Percentiles rank a stretch among this genome's conserved stretches.
Evolutionary conservation across 441 rosid genomes (phyloP).

Genomic region (Pelargonium myrrhifolium): DNA sequence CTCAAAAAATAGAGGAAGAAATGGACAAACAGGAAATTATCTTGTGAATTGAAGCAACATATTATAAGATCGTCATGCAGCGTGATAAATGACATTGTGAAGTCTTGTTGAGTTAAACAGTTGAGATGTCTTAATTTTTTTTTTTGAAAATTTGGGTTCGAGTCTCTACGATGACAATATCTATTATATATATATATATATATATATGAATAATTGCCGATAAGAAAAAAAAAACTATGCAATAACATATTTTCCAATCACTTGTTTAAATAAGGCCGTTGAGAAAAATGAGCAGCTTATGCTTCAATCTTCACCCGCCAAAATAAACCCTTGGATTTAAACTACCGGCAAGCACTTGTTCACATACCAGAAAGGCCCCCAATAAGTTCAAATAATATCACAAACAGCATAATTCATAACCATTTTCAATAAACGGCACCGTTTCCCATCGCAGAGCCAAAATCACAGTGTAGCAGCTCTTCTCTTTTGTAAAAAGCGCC

Average conservation of each 20-base stretch:
- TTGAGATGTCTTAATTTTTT: too few relatives aligned
- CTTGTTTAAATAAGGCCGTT: too few relatives aligned
- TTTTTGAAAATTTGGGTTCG: too few relatives aligned
- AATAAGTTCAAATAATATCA: background rate
- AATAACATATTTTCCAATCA: too few relatives aligned
- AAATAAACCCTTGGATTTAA: background rate
- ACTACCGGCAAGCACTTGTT: background rate
- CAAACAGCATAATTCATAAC: background rate
- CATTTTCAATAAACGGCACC: background rate
- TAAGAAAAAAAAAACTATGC: too few relatives aligned
- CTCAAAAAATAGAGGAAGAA: background rate
- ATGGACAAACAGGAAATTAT: background rate
- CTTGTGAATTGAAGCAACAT: background rate
- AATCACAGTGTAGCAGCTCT: background rate
- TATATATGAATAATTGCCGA: too few relatives aligned
- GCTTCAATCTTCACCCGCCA: conserved; percentile 12
- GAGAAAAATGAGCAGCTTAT: background rate
- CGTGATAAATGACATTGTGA: background rate
- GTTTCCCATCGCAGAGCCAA: background rate
- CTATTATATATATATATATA: too few relatives aligned
- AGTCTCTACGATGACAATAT: too few relatives aligned
- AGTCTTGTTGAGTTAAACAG: too few relatives aligned
- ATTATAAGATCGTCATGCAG: background rate
- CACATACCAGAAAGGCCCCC: background rate
- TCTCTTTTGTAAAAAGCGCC: background rate